These are phyloP conservation scores for Fusarium buharicum DNA, from an alignment of 2,329 filamentous ascomycete genomes.

Conservation along the genomic window DNA sequence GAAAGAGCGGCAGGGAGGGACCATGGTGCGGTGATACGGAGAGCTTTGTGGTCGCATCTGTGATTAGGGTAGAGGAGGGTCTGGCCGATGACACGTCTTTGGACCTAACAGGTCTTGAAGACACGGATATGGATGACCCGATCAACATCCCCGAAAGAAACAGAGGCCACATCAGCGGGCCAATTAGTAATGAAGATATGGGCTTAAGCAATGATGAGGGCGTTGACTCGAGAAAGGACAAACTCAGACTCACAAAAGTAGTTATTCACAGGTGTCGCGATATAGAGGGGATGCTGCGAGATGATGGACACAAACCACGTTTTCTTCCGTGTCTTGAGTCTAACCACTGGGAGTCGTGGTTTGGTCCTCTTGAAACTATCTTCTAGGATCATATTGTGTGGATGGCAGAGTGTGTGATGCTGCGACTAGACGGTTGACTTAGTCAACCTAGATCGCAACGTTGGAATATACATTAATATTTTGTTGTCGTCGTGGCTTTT, in stretches of 20 bases:
- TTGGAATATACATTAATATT: too few relatives aligned
- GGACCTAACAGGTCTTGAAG: neutral
- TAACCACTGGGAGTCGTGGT: conserved; percentile 6
- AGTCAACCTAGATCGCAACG: too few relatives aligned
- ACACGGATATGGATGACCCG: neutral
- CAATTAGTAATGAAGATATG: neutral
- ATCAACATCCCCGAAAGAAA: neutral
- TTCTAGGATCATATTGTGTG: neutral
- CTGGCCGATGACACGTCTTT: neutral
- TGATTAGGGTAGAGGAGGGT: conserved; percentile 26
- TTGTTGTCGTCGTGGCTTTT: too few relatives aligned
- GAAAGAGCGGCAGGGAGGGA: conserved; percentile 22
- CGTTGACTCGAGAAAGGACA: too few relatives aligned
- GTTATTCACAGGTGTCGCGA: neutral
- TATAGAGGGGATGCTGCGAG: conserved; percentile 7
- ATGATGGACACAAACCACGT: conserved; percentile 5
- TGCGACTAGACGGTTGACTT: too few relatives aligned
- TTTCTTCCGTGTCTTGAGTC: neutral
- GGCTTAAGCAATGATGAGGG: too few relatives aligned
- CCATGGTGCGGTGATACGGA: conserved; percentile 35
- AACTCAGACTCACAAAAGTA: too few relatives aligned
- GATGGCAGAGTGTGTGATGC: too few relatives aligned
- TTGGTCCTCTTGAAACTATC: neutral
- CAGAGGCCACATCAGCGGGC: conserved; percentile 4
- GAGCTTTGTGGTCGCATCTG: neutral